A percentile compares a stretch with the other conserved stretches of the same genome.
phyloP scores from a whole-genome alignment of 1,284 basidiomycete species.

The Moniliophthora roreri region DNA sequence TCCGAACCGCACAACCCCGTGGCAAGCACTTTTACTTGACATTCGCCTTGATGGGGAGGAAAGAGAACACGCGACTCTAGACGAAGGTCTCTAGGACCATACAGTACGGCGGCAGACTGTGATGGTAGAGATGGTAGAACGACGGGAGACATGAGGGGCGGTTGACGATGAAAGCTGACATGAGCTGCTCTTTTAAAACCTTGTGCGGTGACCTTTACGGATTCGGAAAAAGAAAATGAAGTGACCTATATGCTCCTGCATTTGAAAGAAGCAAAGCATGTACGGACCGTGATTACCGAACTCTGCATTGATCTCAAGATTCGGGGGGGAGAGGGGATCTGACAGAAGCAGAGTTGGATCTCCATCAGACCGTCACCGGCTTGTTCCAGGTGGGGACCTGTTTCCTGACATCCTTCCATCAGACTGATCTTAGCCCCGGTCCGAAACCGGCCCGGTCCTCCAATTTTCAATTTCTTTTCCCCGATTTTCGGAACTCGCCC shows the following conservation, averaged over 20 bases:
- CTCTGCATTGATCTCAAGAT: background rate
- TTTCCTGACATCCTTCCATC: background rate
- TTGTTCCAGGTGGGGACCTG: conserved; percentile 11
- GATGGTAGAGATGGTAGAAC: conserved; percentile 52
- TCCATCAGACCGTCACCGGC: background rate
- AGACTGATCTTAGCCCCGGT: background rate
- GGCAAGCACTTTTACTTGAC: conserved; percentile 72
- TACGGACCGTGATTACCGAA: background rate
- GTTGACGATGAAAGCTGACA: conserved; percentile 22
- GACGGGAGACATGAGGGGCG: conserved; percentile 53
- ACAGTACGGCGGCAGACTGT: conserved; percentile 67
- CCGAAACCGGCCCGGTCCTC: conserved; percentile 24
- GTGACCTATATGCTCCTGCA: no score
- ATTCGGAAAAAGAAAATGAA: conserved; percentile 4
- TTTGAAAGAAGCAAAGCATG: no score
- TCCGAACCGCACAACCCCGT: conserved; percentile 95
- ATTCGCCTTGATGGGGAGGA: conserved; percentile 66
- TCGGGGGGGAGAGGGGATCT: background rate
- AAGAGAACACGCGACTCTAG: conserved; percentile 66
- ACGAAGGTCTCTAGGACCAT: conserved; percentile 71
- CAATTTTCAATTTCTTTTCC: background rate
- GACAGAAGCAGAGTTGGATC: background rate
- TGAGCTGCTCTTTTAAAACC: conserved; percentile 22
- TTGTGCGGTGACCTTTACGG: background rate
- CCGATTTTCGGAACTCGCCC: background rate